phyloP scores from a whole-genome alignment of 192 early-diverging fungal species.

The Rhizophlyctis rosea region DNA sequence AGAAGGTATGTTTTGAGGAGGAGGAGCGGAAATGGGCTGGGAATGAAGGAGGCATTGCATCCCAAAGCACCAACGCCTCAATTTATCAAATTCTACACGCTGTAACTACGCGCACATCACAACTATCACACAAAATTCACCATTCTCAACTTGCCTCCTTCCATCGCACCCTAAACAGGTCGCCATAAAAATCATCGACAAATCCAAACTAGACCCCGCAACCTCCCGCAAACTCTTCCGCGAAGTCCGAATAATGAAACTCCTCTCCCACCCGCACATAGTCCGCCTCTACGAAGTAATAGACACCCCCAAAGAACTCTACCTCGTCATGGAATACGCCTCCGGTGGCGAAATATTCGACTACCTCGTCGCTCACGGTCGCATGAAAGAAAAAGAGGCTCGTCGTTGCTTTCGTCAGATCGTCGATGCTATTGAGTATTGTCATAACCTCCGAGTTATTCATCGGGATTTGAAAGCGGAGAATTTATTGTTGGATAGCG shows the following conservation, averaged over 20 bases:
- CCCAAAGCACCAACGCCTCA: too few species aligned
- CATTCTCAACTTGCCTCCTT: background rate
- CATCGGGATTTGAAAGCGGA: slow-evolving; percentile 60
- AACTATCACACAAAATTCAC: background rate
- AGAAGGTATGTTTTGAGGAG: slow-evolving; percentile 51
- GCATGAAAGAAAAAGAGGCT: slow-evolving; percentile 66
- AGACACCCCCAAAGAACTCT: slow-evolving; percentile 60
- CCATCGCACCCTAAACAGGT: slow-evolving; percentile 37
- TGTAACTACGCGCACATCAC: too few species aligned
- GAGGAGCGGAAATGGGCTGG: slow-evolving; percentile 1
- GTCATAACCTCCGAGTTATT: slow-evolving; percentile 54
- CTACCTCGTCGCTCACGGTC: slow-evolving; percentile 61
- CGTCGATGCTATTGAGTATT: slow-evolving; percentile 56
- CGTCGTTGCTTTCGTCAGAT: slow-evolving; percentile 55
- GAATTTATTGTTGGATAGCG: slow-evolving; percentile 55
- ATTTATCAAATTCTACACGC: too few species aligned
- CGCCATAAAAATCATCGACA: slow-evolving; percentile 63
- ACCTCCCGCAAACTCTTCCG: slow-evolving; percentile 61
- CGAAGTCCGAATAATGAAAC: slow-evolving; percentile 63
- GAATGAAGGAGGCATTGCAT: too few species aligned
- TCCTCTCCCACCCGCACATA: slow-evolving; percentile 56
- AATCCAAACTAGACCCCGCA: slow-evolving; percentile 54
- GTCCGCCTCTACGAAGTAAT: slow-evolving; percentile 66
- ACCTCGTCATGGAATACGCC: slow-evolving; percentile 61
- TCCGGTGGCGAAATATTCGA: slow-evolving; percentile 62